A percentile compares a stretch with the other conserved stretches of the same genome.
phyloP scores from a whole-genome alignment of 495 filamentous ascomycete species.

The Daldinia vernicosa region DNA sequence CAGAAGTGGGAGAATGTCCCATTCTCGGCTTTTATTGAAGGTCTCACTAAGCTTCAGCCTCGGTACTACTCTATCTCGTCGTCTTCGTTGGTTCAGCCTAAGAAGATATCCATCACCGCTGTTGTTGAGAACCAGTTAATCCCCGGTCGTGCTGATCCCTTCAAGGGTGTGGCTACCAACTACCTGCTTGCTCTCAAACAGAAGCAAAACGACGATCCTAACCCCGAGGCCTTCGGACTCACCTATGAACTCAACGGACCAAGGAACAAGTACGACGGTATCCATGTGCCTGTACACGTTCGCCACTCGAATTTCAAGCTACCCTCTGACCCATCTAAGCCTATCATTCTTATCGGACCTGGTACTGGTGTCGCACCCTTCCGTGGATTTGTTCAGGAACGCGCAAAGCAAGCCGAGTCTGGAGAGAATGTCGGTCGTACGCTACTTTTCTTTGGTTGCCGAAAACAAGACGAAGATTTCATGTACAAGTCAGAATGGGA shows the following conservation, averaged over 20 bases:
- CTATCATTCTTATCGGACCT: constrained; percentile 94
- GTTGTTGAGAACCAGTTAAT: constrained; percentile 86
- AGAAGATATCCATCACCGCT: constrained; percentile 92
- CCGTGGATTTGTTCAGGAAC: constrained; percentile 93
- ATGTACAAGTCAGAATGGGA: constrained; percentile 92
- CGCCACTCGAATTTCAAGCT: constrained; percentile 99
- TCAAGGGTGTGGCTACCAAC: constrained; percentile 97
- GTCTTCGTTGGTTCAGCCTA: constrained; percentile 91
- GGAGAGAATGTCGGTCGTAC: constrained; percentile 90
- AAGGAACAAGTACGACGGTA: constrained; percentile 95
- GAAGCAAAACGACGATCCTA: constrained; percentile 91
- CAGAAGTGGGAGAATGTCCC: constrained; percentile 84
- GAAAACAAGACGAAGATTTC: constrained; percentile 86
- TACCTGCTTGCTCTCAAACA: constrained; percentile 96
- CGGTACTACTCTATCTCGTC: constrained; percentile 99
- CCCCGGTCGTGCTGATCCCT: constrained; percentile 79
- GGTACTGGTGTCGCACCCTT: constrained; percentile 98
- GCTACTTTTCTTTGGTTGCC: constrained; percentile 93
- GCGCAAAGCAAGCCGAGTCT: constrained; percentile 78
- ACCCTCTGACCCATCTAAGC: constrained; percentile 91
- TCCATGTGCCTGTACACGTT: constrained; percentile 94
- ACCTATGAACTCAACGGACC: constrained; percentile 91
- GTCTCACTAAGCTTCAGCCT: constrained; percentile 91
- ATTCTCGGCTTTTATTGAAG: constrained; percentile 95
- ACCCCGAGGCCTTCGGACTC: constrained; percentile 85